These are phyloP conservation scores for Beauveria pseudobassiana DNA, from an alignment of 2,329 filamentous ascomycete species.

Conservation along the genomic window DNA sequence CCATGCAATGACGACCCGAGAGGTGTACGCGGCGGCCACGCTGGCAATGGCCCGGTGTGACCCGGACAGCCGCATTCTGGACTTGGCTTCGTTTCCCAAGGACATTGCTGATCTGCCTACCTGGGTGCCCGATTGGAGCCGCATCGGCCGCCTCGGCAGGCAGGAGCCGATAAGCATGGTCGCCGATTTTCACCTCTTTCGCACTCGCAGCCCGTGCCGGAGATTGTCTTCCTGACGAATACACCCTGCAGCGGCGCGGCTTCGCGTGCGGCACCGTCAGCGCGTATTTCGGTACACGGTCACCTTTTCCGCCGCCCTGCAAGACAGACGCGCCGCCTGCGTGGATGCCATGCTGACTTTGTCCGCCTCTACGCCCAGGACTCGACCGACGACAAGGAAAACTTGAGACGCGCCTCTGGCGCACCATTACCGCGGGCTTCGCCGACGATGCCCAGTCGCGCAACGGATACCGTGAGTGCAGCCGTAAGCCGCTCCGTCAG, in stretches of 20 bases:
- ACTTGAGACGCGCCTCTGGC: neutral
- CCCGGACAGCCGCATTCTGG: neutral
- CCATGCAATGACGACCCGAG: neutral
- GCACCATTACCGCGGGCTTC: neutral
- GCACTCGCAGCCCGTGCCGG: neutral
- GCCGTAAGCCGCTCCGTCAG: neutral
- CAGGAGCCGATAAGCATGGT: neutral
- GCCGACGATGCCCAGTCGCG: neutral
- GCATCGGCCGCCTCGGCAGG: neutral
- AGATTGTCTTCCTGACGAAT: neutral
- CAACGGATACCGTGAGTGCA: neutral
- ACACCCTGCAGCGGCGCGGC: neutral
- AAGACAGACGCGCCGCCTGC: neutral
- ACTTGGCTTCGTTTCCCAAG: neutral
- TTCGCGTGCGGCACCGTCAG: neutral
- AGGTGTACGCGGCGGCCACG: constrained; percentile 1
- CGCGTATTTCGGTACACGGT: neutral
- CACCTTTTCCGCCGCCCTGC: neutral
- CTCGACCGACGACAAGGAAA: neutral
- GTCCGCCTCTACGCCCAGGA: neutral
- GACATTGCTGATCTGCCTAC: neutral
- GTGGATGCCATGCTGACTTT: neutral
- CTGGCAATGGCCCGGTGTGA: neutral
- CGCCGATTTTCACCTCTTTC: neutral
- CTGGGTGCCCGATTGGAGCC: constrained; percentile 2